Conservation (phyloP, 371 early-diverging fungal species). For the Syncephalastrum sp. region DNA sequence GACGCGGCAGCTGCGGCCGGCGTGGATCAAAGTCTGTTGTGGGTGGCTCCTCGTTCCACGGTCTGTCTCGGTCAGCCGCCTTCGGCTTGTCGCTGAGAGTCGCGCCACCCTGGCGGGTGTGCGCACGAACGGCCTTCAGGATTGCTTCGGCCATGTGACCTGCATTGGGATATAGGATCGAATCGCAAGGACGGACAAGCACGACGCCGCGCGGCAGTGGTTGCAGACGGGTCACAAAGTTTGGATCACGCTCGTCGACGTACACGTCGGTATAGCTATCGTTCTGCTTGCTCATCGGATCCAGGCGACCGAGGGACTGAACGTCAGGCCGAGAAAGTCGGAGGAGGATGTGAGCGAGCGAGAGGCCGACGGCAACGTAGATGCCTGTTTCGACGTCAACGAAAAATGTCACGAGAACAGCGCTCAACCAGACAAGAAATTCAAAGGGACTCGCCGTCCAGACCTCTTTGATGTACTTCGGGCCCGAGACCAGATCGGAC, state of each 20-base stretch:
- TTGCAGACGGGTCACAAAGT: slow-evolving; percentile 8
- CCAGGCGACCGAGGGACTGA: slow-evolving; percentile 9
- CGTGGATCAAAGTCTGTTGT: slow-evolving; percentile 1
- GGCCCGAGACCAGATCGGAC: slow-evolving; percentile 49
- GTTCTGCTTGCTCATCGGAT: background rate
- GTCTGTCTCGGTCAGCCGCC: background rate
- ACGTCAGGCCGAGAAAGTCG: slow-evolving; percentile 21
- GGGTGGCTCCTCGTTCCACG: slow-evolving; percentile 8
- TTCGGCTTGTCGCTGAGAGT: background rate
- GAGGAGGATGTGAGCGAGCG: slow-evolving; percentile 20
- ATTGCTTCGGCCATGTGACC: slow-evolving; percentile 15
- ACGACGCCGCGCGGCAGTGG: slow-evolving; percentile 21
- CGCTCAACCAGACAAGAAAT: slow-evolving; percentile 42
- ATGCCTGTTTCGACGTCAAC: slow-evolving; percentile 25
- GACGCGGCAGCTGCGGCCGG: slow-evolving; percentile 32
- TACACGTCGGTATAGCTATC: slow-evolving; percentile 13
- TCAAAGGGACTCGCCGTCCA: slow-evolving; percentile 47
- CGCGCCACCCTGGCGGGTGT: slow-evolving; percentile 11
- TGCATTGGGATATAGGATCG: slow-evolving; percentile 24
- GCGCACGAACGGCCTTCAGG: slow-evolving; percentile 6
- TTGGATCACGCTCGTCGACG: slow-evolving; percentile 20
- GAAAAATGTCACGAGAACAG: slow-evolving; percentile 64
- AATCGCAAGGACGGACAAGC: slow-evolving; percentile 7
- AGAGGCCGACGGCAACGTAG: slow-evolving; percentile 22
- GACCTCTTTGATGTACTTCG: slow-evolving; percentile 23